phyloP scores from a whole-genome alignment of 192 early-diverging fungal genomes.

The Geranomyces variabilis region DNA sequence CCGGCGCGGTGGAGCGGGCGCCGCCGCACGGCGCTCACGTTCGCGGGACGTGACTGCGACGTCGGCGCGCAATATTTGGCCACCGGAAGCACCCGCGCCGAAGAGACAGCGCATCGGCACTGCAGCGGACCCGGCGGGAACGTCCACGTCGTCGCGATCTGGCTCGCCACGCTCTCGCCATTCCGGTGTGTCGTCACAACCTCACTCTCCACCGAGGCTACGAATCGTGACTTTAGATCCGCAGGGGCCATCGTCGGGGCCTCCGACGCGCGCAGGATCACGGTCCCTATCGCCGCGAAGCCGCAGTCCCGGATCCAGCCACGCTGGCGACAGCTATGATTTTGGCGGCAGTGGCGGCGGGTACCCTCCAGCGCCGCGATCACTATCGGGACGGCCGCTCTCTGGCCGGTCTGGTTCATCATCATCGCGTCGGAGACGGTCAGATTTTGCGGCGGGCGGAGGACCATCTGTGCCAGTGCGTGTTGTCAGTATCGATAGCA shows the following conservation, averaged over 20 bases:
- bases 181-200: constrained; percentile 4
- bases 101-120: background rate
- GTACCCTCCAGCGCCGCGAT: background rate
- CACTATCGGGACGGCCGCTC: background rate
- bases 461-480: background rate
- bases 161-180: constrained; percentile 3
- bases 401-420: background rate
- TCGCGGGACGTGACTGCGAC: background rate
- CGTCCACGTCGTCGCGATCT: constrained; percentile 5
- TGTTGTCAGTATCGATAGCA: background rate
- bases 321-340: background rate
- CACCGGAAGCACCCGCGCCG: background rate
- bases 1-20: background rate
- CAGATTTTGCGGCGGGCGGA: background rate
- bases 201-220: background rate
- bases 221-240: constrained; percentile 3
- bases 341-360: background rate
- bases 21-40: background rate
- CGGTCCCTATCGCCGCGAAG: background rate
- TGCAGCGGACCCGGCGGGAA: background rate
- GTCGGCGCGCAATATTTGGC: background rate
- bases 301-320: background rate
- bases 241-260: background rate
- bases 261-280: background rate
- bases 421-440: background rate